Base-by-base conservation (phyloP, 2,329 filamentous ascomycete species). In the Fusarium palustre region DNA sequence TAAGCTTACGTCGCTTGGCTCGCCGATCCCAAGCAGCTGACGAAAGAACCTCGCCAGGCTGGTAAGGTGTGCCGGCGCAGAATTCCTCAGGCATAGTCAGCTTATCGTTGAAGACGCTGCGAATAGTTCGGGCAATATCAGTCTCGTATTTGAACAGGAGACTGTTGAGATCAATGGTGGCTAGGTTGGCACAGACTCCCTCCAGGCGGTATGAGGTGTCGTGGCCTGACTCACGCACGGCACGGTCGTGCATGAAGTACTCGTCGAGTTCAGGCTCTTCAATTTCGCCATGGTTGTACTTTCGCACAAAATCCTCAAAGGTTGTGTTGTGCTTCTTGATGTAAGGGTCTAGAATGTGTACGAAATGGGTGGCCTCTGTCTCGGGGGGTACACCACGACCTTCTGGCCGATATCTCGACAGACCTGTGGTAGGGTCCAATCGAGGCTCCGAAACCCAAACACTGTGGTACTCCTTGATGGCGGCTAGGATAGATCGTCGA, bases 91-190 rank as follows among this genome's bases (percentile, higher is more conserved):
- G 94, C 45, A 99, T 90, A n/a, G 85, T 82, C 7, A 99, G 86
- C 72, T 87, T 90, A 79, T 98, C 95, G 57, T 88, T 87, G 79
- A 98, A 98, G 72, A 93, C 86, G 49, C 86, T 91, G 58, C 93
- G 92, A 74, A 99, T 97, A 11, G 90, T 91, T 65, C 92, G 89
- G 4, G 92, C 91, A 77, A 99, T 97, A 75, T 99, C 96, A 31
- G 90, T 90, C 81, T 99, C 96, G 77, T 98, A 98, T 81, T 98
- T 98, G 87, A 96, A 99, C 30, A 99, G 84, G 31, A 97, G 85
- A 30, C 94, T 96, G 82, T 99, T 98, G 57, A 98, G 86, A 76
- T 99, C 96, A 62, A 98, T 93, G 0, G 94, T 97, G 13, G 94
- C 96, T 28, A 98, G 84, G 76, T 97, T 89, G 13, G 93, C 96